Evolutionary conservation across 257 asterid genomes (phyloP).

Genomic region (Solanum appendiculatum): DNA sequence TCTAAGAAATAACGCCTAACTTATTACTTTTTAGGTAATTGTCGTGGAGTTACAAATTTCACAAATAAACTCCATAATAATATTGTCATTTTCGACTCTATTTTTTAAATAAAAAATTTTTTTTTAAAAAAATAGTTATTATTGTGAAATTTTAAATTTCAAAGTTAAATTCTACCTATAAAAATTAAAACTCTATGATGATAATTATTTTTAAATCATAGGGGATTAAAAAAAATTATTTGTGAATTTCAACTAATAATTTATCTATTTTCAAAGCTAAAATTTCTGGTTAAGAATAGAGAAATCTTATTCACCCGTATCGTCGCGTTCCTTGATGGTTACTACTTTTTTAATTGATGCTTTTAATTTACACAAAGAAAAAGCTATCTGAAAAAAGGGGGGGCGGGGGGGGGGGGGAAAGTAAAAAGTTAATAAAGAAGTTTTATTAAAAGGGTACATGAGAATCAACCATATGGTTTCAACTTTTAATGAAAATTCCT

Average conservation of each 20-base stretch:
- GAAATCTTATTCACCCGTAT: neutral
- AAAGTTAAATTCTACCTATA: neutral
- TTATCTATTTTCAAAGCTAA: neutral
- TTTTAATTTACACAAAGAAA: neutral
- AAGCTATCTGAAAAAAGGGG: neutral
- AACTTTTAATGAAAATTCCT: conserved; percentile 9
- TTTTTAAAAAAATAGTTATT: no score
- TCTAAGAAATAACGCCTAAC: neutral
- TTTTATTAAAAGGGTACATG: neutral
- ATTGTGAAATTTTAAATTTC: neutral
- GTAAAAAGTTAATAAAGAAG: neutral
- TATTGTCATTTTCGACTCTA: no score
- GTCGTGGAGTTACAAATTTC: neutral
- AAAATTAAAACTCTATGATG: neutral
- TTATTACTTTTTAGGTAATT: neutral
- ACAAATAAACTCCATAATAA: neutral
- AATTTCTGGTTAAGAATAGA: neutral
- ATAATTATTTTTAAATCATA: neutral
- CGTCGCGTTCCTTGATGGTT: neutral
- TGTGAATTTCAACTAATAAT: neutral
- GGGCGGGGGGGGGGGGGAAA: no score
- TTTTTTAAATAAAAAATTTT: no score
- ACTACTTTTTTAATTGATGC: neutral
- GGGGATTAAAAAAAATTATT: neutral
- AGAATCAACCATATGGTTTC: conserved; percentile 2